phyloP scores from a whole-genome alignment of 768 basidiomycete species.

The Amyloporia xantha region DNA sequence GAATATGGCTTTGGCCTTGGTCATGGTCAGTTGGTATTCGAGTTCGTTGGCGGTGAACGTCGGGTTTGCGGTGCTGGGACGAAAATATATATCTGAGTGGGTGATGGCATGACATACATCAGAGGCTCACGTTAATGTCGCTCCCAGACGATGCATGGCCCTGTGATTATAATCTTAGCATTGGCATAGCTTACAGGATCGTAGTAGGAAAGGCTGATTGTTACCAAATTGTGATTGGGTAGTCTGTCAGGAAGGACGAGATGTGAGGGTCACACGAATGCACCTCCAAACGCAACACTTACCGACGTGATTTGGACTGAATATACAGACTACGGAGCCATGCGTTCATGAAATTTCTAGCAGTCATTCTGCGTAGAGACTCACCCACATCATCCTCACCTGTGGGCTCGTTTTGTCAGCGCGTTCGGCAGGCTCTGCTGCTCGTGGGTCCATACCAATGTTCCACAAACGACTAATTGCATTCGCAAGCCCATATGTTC shows the following conservation, averaged over 20 bases:
- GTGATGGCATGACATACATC: too few relatives aligned
- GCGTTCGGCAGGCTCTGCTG: too few relatives aligned
- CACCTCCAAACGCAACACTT: neutral
- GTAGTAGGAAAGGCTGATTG: too few relatives aligned
- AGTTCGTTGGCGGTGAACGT: slow-evolving; percentile 26
- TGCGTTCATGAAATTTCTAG: too few relatives aligned
- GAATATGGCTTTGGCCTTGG: slow-evolving; percentile 22
- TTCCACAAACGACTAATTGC: slow-evolving; percentile 36
- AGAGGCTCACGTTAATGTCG: slow-evolving; percentile 1
- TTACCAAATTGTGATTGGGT: slow-evolving; percentile 43
- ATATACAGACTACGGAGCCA: slow-evolving; percentile 51
- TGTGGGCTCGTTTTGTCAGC: too few relatives aligned
- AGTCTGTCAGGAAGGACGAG: slow-evolving; percentile 32
- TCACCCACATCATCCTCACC: slow-evolving; percentile 47
- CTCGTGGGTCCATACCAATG: slow-evolving; percentile 33
- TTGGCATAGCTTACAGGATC: too few relatives aligned
- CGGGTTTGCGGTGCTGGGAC: slow-evolving; percentile 25
- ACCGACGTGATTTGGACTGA: slow-evolving; percentile 35
- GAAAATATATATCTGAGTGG: neutral
- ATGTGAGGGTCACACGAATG: neutral
- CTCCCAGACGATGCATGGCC: slow-evolving; percentile 5
- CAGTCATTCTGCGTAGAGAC: slow-evolving; percentile 8
- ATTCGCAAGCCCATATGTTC: slow-evolving; percentile 40
- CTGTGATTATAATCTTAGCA: too few relatives aligned
- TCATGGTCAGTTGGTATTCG: slow-evolving; percentile 25